phyloP scores from a whole-genome alignment of 2,329 filamentous ascomycete genomes.

The Aspergillus luchuensis region DNA sequence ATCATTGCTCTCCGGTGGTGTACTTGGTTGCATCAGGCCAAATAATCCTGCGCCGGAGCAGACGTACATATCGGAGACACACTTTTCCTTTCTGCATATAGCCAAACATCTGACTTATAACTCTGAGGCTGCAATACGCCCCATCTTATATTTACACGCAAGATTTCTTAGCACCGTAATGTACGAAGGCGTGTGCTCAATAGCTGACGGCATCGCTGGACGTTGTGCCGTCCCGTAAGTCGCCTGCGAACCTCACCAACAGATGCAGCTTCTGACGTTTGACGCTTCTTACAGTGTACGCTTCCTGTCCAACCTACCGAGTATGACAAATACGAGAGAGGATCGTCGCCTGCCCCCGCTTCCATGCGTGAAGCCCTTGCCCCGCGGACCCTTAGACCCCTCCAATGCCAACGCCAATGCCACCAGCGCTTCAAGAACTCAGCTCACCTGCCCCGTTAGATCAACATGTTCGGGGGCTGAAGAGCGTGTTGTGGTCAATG shows the following conservation, averaged over 20 bases:
- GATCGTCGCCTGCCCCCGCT: slow-evolving; percentile 42
- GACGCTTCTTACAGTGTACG: slow-evolving; percentile 22
- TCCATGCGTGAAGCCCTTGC: slow-evolving; percentile 39
- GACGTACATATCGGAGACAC: too few species aligned
- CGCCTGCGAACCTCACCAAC: background rate
- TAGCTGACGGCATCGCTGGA: slow-evolving; percentile 31
- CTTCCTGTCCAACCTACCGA: slow-evolving; percentile 25
- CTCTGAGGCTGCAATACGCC: too few species aligned
- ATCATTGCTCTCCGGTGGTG: too few species aligned
- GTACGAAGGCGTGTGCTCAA: slow-evolving; percentile 35
- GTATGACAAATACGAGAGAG: slow-evolving; percentile 32
- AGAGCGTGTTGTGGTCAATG: slow-evolving; percentile 33
- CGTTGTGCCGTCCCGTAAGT: slow-evolving; percentile 43
- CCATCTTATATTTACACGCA: too few species aligned
- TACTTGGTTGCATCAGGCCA: too few species aligned
- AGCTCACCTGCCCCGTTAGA: slow-evolving; percentile 39
- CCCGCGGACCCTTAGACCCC: slow-evolving; percentile 42
- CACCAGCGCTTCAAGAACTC: slow-evolving; percentile 36
- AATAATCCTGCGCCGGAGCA: too few species aligned
- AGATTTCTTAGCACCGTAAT: too few species aligned
- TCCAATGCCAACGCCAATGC: slow-evolving; percentile 33
- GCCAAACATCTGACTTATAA: too few species aligned
- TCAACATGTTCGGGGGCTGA: slow-evolving; percentile 34
- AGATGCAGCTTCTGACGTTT: slow-evolving; percentile 14
- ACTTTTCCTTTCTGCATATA: too few species aligned